Evolutionary conservation across 768 basidiomycete genomes (phyloP), one percentile per base, ranked within the genome.

Genomic region (Tephrocybe sp.): DNA sequence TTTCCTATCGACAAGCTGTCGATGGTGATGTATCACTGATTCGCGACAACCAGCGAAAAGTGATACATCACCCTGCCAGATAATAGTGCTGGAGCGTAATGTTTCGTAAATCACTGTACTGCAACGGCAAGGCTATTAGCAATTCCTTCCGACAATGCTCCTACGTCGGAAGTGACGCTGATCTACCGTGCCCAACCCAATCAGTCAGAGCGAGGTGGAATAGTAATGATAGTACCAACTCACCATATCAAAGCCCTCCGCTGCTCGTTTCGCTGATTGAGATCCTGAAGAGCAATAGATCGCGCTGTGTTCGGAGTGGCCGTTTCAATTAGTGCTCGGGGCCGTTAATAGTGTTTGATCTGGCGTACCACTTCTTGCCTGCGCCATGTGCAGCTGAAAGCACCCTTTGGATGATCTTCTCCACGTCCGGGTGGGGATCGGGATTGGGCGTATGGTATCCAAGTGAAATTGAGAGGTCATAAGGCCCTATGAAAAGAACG

Each of bases 361-460:
- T 6, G 18, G 30, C 70, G 16, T 49, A 85, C 84, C 83, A 84
- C 69, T 87, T 87, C 70, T 86, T 87, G 18, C 77, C 73, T 8
- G 75, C 74, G 35, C 57, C 59, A 54, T 87, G 84, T 0, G 79
- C 67, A 2, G 62, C 73, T 31, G 68, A 56, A 25, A 82, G 67
- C 21, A 87, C 78, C 13, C 63, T 61, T 50, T 85, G 79, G 30
- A 87, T 84, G 7, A 78, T 62, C 47, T 71, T 66, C 58, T 87
- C 86, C 3, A 85, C 78, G 2, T 83, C 77, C 0, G 83, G 80
- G 52, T 86, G 80, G 0, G 83, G 82, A 54, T 86, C 79, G 0
- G 84, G 86, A 25, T 76, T 74, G 13, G 85, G 85, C 5, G 80
- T 65, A 1, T 80, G 75, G 59, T 76, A 80, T 28, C 84, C 84